These are phyloP conservation scores for Mycogone perniciosa DNA, from an alignment of 2,329 filamentous ascomycete species.

Conservation along the genomic window DNA sequence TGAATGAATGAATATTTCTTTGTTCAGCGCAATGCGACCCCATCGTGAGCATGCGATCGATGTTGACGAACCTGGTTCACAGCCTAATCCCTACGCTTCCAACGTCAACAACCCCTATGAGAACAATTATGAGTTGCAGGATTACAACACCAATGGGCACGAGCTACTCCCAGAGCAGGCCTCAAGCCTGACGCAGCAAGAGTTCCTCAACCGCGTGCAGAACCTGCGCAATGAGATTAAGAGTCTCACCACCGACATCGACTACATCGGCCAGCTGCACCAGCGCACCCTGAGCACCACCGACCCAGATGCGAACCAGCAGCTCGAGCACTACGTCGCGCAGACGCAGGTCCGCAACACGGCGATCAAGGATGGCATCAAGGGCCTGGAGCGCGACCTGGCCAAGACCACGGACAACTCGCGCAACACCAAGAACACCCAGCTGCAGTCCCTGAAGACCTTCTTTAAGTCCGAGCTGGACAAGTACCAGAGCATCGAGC, in stretches of 20 bases:
- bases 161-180: conserved; percentile 22
- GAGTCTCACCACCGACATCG: conserved; percentile 58
- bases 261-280: conserved; percentile 62
- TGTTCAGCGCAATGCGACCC: not conserved
- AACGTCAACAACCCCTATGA: conserved; percentile 45
- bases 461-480: conserved; percentile 67
- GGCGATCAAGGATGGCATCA: conserved; percentile 74
- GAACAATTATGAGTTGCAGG: conserved; percentile 51
- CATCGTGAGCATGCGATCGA: too few relatives aligned
- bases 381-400: conserved; percentile 65
- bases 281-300: conserved; percentile 64
- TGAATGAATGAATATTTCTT: not conserved
- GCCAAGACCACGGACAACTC: conserved; percentile 54
- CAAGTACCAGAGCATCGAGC: conserved; percentile 65
- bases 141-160: conserved; percentile 33
- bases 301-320: conserved; percentile 48
- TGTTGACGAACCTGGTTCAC: not conserved
- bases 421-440: conserved; percentile 61
- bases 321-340: conserved; percentile 61
- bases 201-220: conserved; percentile 63
- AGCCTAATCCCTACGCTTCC: conserved; percentile 18
- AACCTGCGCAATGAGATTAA: conserved; percentile 62
- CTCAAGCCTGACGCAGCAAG: conserved; percentile 49
- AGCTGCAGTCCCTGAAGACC: conserved; percentile 62
- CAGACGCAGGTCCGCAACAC: conserved; percentile 67